Base-by-base conservation (phyloP, 2,329 filamentous ascomycete species). In the Aotearoamyces nothofagi region DNA sequence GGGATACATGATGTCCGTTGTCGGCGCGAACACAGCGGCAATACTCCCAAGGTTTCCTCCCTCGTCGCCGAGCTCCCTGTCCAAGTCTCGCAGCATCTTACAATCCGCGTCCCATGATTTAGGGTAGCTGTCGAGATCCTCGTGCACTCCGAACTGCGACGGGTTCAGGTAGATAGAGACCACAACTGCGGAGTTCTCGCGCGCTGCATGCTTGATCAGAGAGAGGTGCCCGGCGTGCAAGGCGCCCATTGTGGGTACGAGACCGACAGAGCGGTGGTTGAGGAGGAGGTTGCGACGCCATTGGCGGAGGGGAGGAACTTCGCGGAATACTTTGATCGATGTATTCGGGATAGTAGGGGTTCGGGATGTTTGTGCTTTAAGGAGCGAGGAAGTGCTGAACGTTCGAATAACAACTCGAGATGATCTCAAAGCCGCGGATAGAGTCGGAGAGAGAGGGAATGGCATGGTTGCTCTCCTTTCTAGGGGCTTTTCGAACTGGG, bases 191-290 rank as follows among this genome's bases (percentile, higher is more conserved):
- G 80, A 78, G 56, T 84, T 90, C 44, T 92, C 82, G 26, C 64
- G 61, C 2, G 86, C 86, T 3, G 90, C 90, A 42, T 75, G 69
- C 34, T 82, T 78, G 45, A 93, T 78, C 13, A 98, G 67, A 3
- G 80, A 79, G 29, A 93, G 56, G 55, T 98, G 90, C 22, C 90
- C 90, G 31, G 74, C 69, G 54, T 98, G 90, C n/a, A 98, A 66
- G 27, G 90, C 90, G 37, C 90, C 90, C 90, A 98, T 96, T 17
- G 90, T 98, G 2, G 90, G 90, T 19, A 98, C 84, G 15, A 98
- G 71, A 34, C 79, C 83, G 33, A 98, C 74, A 24, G 74, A 75
- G 33, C 77, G 70, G 42, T 77, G 68, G 45, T 73, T 63, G 34
- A 72, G 55, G 19, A 72, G 56, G 35, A 84, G 70, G 22, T 72